These are phyloP conservation scores for Solanum chiquidenum DNA, from an alignment of 257 asterid genomes.

Conservation along the genomic window DNA sequence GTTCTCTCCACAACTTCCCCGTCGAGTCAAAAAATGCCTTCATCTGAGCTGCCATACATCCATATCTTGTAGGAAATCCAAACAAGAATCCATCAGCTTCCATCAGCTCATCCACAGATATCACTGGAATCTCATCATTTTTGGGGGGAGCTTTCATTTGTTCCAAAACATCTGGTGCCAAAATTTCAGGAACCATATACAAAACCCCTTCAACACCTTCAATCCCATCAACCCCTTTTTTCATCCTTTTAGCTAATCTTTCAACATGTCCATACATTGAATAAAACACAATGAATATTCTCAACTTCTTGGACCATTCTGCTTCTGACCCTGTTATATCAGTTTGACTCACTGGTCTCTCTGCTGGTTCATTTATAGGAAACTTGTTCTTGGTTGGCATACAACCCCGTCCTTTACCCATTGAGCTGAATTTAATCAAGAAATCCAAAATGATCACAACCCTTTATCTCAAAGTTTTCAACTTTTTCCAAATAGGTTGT, in stretches of 20 bases:
- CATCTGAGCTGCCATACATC: slow-evolving; percentile 97
- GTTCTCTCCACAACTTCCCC: slow-evolving; percentile 79
- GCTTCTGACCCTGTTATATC: background rate
- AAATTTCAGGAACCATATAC: slow-evolving; percentile 75
- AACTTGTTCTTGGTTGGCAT: slow-evolving; percentile 62
- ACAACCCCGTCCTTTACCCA: slow-evolving; percentile 98
- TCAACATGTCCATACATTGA: slow-evolving; percentile 98
- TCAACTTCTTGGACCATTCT: slow-evolving; percentile 15
- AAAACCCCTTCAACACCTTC: slow-evolving; percentile 65
- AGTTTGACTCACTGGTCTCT: background rate
- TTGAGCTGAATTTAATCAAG: slow-evolving; percentile 4
- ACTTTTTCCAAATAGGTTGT: background rate
- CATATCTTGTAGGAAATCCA: slow-evolving; percentile 93
- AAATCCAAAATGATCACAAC: background rate
- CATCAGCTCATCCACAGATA: slow-evolving; percentile 29
- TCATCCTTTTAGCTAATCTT: slow-evolving; percentile 69
- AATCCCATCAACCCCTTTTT: slow-evolving; percentile 66
- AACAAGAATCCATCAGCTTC: slow-evolving; percentile 81
- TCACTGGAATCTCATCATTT: slow-evolving; percentile 14
- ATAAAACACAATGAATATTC: slow-evolving; percentile 66
- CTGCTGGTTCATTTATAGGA: slow-evolving; percentile 9
- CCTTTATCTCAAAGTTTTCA: background rate
- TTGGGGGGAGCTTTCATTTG: slow-evolving; percentile 43
- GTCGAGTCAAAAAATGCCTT: slow-evolving; percentile 92
- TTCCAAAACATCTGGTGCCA: slow-evolving; percentile 45